phyloP scores from a whole-genome alignment of 2,329 filamentous ascomycete genomes.

The Aureobasidium sp. region DNA sequence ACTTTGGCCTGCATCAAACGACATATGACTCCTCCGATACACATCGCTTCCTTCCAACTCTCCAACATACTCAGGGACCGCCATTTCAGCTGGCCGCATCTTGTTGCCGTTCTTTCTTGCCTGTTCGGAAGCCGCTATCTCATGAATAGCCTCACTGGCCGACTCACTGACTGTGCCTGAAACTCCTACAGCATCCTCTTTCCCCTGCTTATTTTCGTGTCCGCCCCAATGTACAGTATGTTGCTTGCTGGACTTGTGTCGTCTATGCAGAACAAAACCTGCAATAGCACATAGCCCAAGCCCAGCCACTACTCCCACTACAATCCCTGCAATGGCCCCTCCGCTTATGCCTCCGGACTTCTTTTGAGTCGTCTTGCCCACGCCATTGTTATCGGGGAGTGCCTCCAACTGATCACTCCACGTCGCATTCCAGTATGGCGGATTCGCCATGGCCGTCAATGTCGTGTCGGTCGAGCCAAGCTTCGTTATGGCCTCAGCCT shows the following conservation, averaged over 20 bases:
- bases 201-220: neutral
- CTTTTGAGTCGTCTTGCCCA: neutral
- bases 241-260: neutral
- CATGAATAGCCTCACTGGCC: neutral
- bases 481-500: neutral
- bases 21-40: neutral
- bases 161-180: neutral
- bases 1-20: neutral
- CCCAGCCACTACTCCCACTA: neutral
- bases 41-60: conserved; percentile 2
- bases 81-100: neutral
- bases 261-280: neutral
- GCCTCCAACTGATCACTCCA: neutral
- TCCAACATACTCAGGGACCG: neutral
- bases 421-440: neutral
- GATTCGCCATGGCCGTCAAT: conserved; percentile 5
- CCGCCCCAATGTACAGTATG: conserved; percentile 3
- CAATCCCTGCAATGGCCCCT: conserved; percentile 1
- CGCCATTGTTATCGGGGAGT: neutral
- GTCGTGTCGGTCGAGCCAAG: neutral
- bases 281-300: neutral
- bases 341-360: neutral
- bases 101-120: neutral
- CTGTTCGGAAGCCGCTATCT: neutral
- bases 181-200: neutral